Base-by-base conservation (phyloP, 768 basidiomycete genomes). In the Auricularia heimuer region DNA sequence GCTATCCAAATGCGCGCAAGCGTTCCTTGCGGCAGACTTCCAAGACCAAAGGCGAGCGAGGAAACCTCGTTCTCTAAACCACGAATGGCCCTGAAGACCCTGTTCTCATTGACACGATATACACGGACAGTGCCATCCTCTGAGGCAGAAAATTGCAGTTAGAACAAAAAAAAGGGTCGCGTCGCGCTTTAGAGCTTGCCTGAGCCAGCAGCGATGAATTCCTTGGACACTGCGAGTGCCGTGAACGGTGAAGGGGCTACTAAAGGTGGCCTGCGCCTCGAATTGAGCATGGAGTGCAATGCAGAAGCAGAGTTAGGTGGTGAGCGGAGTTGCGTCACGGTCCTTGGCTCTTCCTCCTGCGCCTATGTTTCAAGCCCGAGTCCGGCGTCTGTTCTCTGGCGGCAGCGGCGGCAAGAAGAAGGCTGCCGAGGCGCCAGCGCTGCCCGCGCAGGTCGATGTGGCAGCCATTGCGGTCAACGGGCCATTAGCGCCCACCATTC, bases 111-210 rank as follows among this genome's bases (percentile, higher is more conserved):
- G 4, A 85, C 74, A 68, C 81, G 77, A 68, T 90, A 92, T 18
- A 88, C 75, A 29, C 90, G 82, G 56, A 91, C 74, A 51, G 82
- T 81, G 3, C 90, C 90, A 71, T 92, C 89, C 66, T 83, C 88
- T 87, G 69, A 21, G 12, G 10, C 58, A 36, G 51, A 34, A n/a
- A 37, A 64, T 1, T 29, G 29, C 14, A 60, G 21, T 60, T 18
- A 54, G 54, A 29, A 54, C n/a, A 8, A 54, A 29, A 60, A 11
- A 14, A 6, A 0, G 47, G 10, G 7, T 16, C 3, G 56, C 24
- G 10, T 29, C 7, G 14, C 24, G 56, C 8, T 14, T 11, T 10
- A 8, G 29, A 60, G 56, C 56, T 24, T 35, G 56, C 56, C 56
- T 60, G 56, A 60, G 56, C 56, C 56, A 14, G 18, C 56, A 7